A percentile compares a stretch with the other conserved stretches of the same genome.
Conservation (phyloP, 2,329 filamentous ascomycete genomes). For the Hymenoscyphus infarciens region DNA sequence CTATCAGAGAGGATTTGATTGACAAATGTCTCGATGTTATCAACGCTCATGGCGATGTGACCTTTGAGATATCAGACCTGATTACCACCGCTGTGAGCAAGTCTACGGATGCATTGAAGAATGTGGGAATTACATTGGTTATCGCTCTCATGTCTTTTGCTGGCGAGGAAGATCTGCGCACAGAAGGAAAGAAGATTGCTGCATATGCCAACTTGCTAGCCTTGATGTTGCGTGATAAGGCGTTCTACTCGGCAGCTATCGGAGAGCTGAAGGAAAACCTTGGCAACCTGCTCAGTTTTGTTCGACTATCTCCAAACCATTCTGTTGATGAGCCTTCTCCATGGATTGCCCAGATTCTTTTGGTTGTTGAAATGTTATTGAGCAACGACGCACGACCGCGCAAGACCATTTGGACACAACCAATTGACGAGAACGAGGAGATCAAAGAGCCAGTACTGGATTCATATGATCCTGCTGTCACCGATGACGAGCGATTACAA, state of each 20-base stretch:
- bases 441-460: conserved; percentile 55
- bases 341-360: conserved; percentile 86
- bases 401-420: conserved; percentile 66
- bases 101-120: conserved; percentile 59
- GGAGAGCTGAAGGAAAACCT: conserved; percentile 75
- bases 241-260: conserved; percentile 75
- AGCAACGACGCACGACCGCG: conserved; percentile 81
- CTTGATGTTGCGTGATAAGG: conserved; percentile 75
- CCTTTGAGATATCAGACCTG: conserved; percentile 86
- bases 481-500: conserved; percentile 60
- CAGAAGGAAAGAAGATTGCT: conserved; percentile 63
- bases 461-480: conserved; percentile 59
- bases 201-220: conserved; percentile 91
- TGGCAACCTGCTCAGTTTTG: conserved; percentile 70
- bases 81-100: conserved; percentile 67
- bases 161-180: conserved; percentile 52
- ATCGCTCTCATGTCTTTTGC: conserved; percentile 74
- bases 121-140: conserved; percentile 78
- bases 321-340: conserved; percentile 76
- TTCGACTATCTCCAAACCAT: conserved; percentile 65
- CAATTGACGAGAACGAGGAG: conserved; percentile 47
- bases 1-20: conserved; percentile 74
- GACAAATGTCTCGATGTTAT: conserved; percentile 89
- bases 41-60: conserved; percentile 79
- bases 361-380: conserved; percentile 88